Base-by-base conservation (phyloP, 495 filamentous ascomycete genomes). In the Chaetomium fimeti region DNA sequence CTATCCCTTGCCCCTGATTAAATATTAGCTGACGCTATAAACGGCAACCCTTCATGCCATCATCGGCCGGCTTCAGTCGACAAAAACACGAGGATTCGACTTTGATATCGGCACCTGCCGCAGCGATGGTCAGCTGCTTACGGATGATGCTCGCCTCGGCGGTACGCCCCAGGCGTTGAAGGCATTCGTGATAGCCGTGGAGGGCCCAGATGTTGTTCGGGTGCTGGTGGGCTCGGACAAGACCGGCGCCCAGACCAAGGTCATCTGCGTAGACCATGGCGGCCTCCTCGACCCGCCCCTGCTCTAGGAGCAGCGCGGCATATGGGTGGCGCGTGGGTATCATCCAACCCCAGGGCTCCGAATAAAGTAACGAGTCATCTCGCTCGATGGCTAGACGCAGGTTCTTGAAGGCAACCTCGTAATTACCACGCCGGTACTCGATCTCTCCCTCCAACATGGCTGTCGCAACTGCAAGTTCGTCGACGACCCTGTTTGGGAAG, bases 181-280 rank as follows among this genome's bases (percentile, higher is more conserved):
- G 43, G n/a, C 43, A 47, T n/a, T 47, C 43, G 43, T 47, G n/a
- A n/a, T 47, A 47, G 24, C 48, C 48, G 48, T 27, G 48, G 1
- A 52, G 48, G 48, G 48, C 48, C 48, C 48, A 52, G 22, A 52
- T 27, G 8, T 47, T 47, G 43, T 20, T 47, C 4, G 43, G 43
- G n/a, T 47, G 43, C n/a, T 47, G 43, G n/a, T 47, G 43, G 16
- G 43, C 43, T 47, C 43, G 43, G 43, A 20, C 43, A 8, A 47
- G 43, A 5, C n/a, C n/a, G 7, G 18, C 43, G 7, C 18, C n/a
- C n/a, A 47, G n/a, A 20, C 43, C 43, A 7, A 47, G 43, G 43
- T 47, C 43, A 18, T 47, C 43, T 3, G 43, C 43, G 43, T 47
- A 47, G 16, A 47, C 3, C 43, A 6, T 22, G 7, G 43, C 43